Conservation (phyloP, 192 early-diverging fungal species). For the Linnemannia exigua region DNA sequence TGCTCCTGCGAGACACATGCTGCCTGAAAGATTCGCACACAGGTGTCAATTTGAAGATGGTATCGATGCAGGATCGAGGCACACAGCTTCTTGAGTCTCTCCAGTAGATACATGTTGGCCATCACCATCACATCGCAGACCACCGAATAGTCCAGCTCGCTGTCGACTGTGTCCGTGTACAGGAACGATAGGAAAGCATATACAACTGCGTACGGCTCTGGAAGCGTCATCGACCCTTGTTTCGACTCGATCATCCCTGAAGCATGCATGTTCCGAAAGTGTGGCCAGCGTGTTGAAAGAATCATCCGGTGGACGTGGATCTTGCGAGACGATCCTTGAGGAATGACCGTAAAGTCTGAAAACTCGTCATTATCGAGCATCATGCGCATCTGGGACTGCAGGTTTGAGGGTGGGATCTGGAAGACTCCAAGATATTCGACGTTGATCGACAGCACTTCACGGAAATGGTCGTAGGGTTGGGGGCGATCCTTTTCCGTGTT, state of each 20-base stretch:
- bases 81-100: conserved; percentile 71
- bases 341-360: conserved; percentile 67
- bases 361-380: conserved; percentile 68
- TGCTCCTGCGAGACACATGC: conserved; percentile 66
- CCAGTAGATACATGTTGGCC: conserved; percentile 69
- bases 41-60: conserved; percentile 66
- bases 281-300: conserved; percentile 70
- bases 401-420: conserved; percentile 59
- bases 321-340: conserved; percentile 48
- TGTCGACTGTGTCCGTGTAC: conserved; percentile 69
- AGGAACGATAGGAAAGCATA: conserved; percentile 68
- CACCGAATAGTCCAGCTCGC: conserved; percentile 52
- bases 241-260: conserved; percentile 67
- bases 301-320: conserved; percentile 72
- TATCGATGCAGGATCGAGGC: conserved; percentile 60
- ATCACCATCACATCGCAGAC: conserved; percentile 69
- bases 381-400: conserved; percentile 59
- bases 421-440: conserved; percentile 68
- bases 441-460: conserved; percentile 67
- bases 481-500: conserved; percentile 68
- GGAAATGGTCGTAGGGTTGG: conserved; percentile 69
- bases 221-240: conserved; percentile 60
- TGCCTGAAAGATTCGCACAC: conserved; percentile 65
- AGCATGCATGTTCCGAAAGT: conserved; percentile 66
- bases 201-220: conserved; percentile 65